Base-by-base conservation (phyloP, 345 rosid species). In the Syzygium aqueum region DNA sequence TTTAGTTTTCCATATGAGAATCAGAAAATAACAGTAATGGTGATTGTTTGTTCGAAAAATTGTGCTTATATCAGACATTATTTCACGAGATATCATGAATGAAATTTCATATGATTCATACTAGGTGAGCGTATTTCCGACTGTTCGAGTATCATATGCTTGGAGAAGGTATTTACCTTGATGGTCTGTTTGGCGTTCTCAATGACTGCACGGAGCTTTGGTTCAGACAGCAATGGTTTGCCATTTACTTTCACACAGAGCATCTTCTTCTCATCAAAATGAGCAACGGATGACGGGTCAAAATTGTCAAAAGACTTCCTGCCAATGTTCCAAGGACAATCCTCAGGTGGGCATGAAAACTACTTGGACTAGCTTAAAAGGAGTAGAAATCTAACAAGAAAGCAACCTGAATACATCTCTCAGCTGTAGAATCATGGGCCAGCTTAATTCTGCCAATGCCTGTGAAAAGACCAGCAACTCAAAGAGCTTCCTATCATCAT, bases 371-470 rank as follows among this genome's bases (percentile, higher is more conserved):
- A 19, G 9, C 12, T 73, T 22, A 73, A 65, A 19, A 43, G 57
- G 87, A 50, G 43, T 15, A 28, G 57, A 85, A 16, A 85, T 57
- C 77, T 22, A 7, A 37, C 49, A 8, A 19, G 49, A 33, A 7
- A 54, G 73, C 73, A 88, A 94, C 99, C 98, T 94, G 90, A 96
- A 95, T 87, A 90, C 77, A 3, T 93, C 93, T 91, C 96, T 92
- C 93, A 91, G 92, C 51, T 84, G 91, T 59, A 97, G 94, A 61
- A 97, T 94, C n/a, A 93, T 90, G 53, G 94, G 97, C 98, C 99
- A 97, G 90, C 95, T 95, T 86, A 95, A 92, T 91, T 97, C 99
- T 78, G 98, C 98, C 86, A 96, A 90, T n/a, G 99, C 98, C 90
- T 94, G 98, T n/a, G 98, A 96, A 91, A 92, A 95, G 17, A 96